Conservation (phyloP, 1,284 basidiomycete species). For the Peniophora sp. region DNA sequence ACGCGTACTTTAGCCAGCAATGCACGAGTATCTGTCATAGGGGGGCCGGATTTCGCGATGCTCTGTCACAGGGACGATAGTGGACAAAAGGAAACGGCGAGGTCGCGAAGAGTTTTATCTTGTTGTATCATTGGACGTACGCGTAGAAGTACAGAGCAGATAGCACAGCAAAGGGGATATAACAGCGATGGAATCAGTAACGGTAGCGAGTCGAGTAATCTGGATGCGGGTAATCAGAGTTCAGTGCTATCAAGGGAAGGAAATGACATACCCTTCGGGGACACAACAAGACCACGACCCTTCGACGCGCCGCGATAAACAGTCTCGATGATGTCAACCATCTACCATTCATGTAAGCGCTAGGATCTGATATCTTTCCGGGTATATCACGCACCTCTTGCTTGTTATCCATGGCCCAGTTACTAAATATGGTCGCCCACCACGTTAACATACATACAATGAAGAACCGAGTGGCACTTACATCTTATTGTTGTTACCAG, state of each 20-base stretch:
- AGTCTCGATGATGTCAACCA: conserved; percentile 98
- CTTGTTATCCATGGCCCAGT: conserved; percentile 97
- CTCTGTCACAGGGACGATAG: no score
- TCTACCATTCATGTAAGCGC: conserved; percentile 29
- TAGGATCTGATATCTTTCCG: not conserved
- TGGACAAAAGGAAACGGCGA: no score
- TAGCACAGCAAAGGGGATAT: not conserved
- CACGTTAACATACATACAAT: conserved; percentile 4
- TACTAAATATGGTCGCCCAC: conserved; percentile 38
- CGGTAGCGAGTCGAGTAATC: conserved; percentile 83
- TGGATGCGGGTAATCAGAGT: conserved; percentile 20
- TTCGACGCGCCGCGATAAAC: conserved; percentile 98
- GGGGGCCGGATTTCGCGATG: no score
- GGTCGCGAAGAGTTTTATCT: no score
- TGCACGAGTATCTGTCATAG: no score
- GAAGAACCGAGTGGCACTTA: conserved; percentile 29
- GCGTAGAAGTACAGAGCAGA: not conserved
- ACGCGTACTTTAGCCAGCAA: no score
- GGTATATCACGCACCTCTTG: conserved; percentile 63
- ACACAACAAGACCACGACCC: conserved; percentile 95
- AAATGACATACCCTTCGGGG: conserved; percentile 74
- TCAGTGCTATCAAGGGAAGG: not conserved
- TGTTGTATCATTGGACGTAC: no score
- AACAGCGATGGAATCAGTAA: conserved; percentile 43
- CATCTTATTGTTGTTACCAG: conserved; percentile 99